Evolutionary conservation across 2,329 filamentous ascomycete species (phyloP), one percentile per base, ranked within the genome.

Genomic region (Aspergillus ustus): DNA sequence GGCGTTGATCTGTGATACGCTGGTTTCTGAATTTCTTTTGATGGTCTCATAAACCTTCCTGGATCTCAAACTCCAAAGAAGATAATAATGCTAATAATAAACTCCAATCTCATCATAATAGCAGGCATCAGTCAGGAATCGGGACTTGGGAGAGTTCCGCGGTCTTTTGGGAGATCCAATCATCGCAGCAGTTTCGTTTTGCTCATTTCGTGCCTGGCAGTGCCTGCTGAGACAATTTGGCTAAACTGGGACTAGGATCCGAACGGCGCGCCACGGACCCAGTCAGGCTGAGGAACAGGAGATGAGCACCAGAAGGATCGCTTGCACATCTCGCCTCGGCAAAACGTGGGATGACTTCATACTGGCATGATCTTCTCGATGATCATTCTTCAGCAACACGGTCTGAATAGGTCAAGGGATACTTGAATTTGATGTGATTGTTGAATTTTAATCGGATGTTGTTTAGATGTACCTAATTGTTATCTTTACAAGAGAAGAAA

Each of bases 321-420:
- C 46, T 51, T 51, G 60, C 48, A 59, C 50, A 63, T 64, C 52
- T 34, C 57, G 54, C 50, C 54, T 59, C 37, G 58, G 57, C 48
- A 59, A 37, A 60, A 44, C 53, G 49, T 45, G 45, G 61, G 50
- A 66, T 66, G 62, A 63, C 58, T 64, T 66, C 62, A 66, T 64
- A 13, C n/a, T 57, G 37, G 55, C 53, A 49, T 22, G 61, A 63
- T 63, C 63, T 44, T 58, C 63, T 53, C 19, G 52, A 20, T 29
- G 53, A 49, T 48, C 53, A 49, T 56, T 56, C 44, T 56, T 56
- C 44, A n/a, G 9, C 8, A 40, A 17, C 34, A 40, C 11, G 34
- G 25, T 25, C 25, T 25, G 25, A 25, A 25, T n/a, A n/a, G 25
- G 25, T 25, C 15, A 5, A 40, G 11, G 11, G 34, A 40, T 15